phyloP scores from a whole-genome alignment of 768 basidiomycete species.

The Pleurotus giganteus region DNA sequence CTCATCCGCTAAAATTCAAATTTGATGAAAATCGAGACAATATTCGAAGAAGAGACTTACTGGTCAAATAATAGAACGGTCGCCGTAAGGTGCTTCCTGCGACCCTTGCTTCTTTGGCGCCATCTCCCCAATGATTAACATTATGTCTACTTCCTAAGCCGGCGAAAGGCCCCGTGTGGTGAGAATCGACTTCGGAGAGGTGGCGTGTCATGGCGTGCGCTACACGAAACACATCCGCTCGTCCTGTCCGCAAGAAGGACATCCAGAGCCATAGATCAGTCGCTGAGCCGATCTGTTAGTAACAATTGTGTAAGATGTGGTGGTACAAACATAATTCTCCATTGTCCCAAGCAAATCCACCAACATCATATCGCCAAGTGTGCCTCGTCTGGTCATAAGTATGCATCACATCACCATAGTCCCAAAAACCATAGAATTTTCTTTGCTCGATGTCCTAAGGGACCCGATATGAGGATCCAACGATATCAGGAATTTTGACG shows the following conservation, averaged over 20 bases:
- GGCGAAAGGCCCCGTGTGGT: constrained; percentile 35
- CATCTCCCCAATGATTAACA: constrained; percentile 39
- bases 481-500: background rate
- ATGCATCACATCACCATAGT: constrained; percentile 38
- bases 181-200: constrained; percentile 35
- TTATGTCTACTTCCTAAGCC: constrained; percentile 36
- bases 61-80: constrained; percentile 35
- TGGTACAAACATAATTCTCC: constrained; percentile 28
- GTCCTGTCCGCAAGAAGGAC: constrained; percentile 36
- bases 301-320: background rate
- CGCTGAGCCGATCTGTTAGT: constrained; percentile 15
- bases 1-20: constrained; percentile 31
- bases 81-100: constrained; percentile 32
- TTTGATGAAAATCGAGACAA: background rate
- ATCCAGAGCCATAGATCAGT: constrained; percentile 39
- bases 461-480: background rate
- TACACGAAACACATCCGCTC: constrained; percentile 32
- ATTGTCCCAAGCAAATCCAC: constrained; percentile 37
- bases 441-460: constrained; percentile 30
- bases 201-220: constrained; percentile 36
- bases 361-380: constrained; percentile 37
- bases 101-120: constrained; percentile 36
- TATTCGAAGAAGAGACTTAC: constrained; percentile 15
- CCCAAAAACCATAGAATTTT: constrained; percentile 38
- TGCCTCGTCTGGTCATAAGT: constrained; percentile 39